Evolutionary conservation across 345 rosid species (phyloP), one percentile per base, ranked within the genome.

Genomic region (Bretschneidera sinensis): DNA sequence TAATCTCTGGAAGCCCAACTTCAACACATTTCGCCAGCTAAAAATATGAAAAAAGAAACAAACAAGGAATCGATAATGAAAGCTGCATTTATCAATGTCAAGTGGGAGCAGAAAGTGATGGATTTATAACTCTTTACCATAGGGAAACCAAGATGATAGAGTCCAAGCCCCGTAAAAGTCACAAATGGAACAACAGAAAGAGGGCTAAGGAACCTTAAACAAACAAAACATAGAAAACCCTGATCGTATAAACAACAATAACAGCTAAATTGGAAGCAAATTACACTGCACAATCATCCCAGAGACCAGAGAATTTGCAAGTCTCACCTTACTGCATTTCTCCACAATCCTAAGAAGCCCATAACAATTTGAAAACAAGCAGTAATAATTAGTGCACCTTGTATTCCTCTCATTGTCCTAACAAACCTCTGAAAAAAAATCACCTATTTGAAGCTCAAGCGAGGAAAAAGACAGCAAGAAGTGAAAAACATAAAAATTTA

Each of bases 101-200:
- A 31, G 1, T 47, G 34, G 21, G 55, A 65, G 48, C 22, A 56
- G 34, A 54, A 21, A 17, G 17, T 17, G 20, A 50, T 52, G 24
- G 13, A 43, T 21, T 20, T 19, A 21, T n/a, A 59, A 19, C 10
- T 45, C 22, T 64, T 64, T 70, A 88, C 95, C 79, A 74, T 69
- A 55, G 95, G 95, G 68, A 88, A 85, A 51, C 85, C 89, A 24
- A 88, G 78, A 45, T 81, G 81, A 69, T 81, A 85, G 49, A 88
- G 91, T 63, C 91, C 95, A 2, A 85, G 76, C 18, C 91, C 95
- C 1, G 82, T 52, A 50, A 78, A 74, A 17, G 95, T 79, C 23
- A 76, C 78, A 58, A 49, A 76, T 18, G 89, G 91, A 71, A 76
- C 91, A 66, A 87, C 69, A 17, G 91, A 87, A 13, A 87, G 79